phyloP scores from a whole-genome alignment of 495 filamentous ascomycete species.

The Podospora pseudopauciseta region DNA sequence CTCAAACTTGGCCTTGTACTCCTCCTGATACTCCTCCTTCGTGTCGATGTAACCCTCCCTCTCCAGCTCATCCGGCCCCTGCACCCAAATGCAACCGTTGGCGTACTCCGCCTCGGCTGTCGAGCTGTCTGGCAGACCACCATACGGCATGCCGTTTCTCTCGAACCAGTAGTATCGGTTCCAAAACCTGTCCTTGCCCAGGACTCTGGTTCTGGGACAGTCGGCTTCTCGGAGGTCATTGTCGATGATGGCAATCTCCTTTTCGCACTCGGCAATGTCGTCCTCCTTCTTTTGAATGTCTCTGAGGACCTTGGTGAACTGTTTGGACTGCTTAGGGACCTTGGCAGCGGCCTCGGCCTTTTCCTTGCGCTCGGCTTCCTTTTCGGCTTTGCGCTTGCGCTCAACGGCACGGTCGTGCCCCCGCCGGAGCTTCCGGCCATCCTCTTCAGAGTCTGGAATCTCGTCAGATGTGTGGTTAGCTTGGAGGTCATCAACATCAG shows the following conservation, averaged over 20 bases:
- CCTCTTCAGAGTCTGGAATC: constrained; percentile 56
- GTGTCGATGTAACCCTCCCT: constrained; percentile 76
- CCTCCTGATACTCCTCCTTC: constrained; percentile 56
- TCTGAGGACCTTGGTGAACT: constrained; percentile 79
- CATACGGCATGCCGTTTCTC: constrained; percentile 96
- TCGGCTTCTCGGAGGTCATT: constrained; percentile 91
- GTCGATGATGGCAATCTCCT: constrained; percentile 76
- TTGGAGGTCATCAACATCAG: constrained; percentile 57
- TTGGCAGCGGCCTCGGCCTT: constrained; percentile 81
- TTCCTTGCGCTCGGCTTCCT: constrained; percentile 72
- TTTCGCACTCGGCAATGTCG: constrained; percentile 72
- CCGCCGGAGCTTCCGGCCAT: constrained; percentile 66
- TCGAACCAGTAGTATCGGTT: constrained; percentile 99
- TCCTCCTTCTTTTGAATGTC: constrained; percentile 84
- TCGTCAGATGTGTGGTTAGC: constrained; percentile 45
- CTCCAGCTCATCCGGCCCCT: constrained; percentile 89
- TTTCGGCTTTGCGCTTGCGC: constrained; percentile 78
- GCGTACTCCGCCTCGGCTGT: constrained; percentile 84
- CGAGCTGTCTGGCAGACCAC: constrained; percentile 79
- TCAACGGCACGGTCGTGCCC: constrained; percentile 74
- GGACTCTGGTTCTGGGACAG: constrained; percentile 79
- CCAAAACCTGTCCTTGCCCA: constrained; percentile 93
- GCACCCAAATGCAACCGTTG: constrained; percentile 93
- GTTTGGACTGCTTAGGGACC: constrained; percentile 73
- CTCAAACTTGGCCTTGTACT: constrained; percentile 62